Evolutionary conservation across 108 stramenopile genomes (phyloP), one percentile per base, ranked within the genome.

Genomic region (Conticribra weissflogii): DNA sequence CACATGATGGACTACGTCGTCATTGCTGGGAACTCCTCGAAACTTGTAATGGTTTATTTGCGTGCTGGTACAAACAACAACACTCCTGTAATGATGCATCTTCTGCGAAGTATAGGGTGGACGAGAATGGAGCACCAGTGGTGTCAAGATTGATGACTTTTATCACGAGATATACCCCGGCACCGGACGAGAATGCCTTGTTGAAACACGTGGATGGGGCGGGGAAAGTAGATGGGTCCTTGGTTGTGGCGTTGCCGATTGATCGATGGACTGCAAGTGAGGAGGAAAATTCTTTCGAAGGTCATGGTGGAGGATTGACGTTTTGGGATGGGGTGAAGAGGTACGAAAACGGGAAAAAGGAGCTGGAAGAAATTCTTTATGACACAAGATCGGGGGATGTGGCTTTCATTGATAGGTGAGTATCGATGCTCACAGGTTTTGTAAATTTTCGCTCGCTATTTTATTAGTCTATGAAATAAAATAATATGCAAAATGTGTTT

Each of bases 141-240:
- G 82, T 86, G 9, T 55, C 82, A n/a, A 81, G 94, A 33, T 66
- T 95, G 14, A 95, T 95, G 94, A 95, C 91, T 0, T 95, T 95
- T 56, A 82, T 95, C 9, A 95, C 94, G n/a, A 59, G 94, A 21
- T 95, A 95, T 67, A 95, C 94, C 3, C 87, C 94, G 0, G 77
- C 76, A 53, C 94, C 91, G 24, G 87, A 90, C 31, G 94, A 95
- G 68, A 87, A 95, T 63, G 94, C 94, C 0, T 72, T 95, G 34
- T 63, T 95, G 46, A 95, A 92, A 81, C 94, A 95, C 66, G 84
- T 95, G 14, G 94, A 95, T 63, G 94, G 94, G 17, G 90, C 94
- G 15, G 94, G 94, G 9, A 95, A 92, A 54, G 94, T 95, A 3
- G 91, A 92, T 69, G 94, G 94, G 19, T 86, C 85, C 16, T 66